phyloP scores from a whole-genome alignment of 2,329 filamentous ascomycete species.

The Tolypocladium album region DNA sequence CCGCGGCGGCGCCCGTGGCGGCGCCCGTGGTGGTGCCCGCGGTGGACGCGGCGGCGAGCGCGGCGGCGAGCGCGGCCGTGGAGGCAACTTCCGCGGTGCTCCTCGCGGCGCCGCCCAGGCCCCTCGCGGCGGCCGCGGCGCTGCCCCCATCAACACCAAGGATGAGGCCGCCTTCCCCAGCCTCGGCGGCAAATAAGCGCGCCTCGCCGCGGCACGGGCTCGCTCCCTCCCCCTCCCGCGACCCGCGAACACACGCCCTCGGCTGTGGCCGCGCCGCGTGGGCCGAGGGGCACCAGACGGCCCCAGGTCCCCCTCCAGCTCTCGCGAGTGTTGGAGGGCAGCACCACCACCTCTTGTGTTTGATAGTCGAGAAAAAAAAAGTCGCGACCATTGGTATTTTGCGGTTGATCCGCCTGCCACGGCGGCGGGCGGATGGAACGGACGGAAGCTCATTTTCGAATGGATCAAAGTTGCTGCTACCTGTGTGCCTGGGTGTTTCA shows the following conservation, averaged over 20 bases:
- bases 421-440: constrained; percentile 4
- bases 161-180: constrained; percentile 51
- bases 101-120: constrained; percentile 19
- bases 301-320: not conserved
- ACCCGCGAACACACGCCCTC: not conserved
- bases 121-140: constrained; percentile 23
- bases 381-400: constrained; percentile 17
- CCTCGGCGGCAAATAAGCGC: constrained; percentile 42
- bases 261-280: not conserved
- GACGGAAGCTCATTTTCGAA: not conserved
- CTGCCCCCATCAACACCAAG: constrained; percentile 41
- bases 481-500: not conserved
- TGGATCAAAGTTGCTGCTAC: not conserved
- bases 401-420: constrained; percentile 12
- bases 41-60: constrained; percentile 38
- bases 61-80: constrained; percentile 33
- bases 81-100: constrained; percentile 30
- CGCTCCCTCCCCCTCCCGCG: not conserved
- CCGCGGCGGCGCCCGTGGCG: constrained; percentile 41
- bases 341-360: constrained; percentile 17
- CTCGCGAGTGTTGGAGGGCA: constrained; percentile 1
- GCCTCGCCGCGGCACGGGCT: not conserved
- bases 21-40: constrained; percentile 37
- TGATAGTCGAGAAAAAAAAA: constrained; percentile 17
- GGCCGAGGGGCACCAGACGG: not conserved